Conservation (phyloP, 352 stramenopile species). For the Pseudoperonospora humuli region DNA sequence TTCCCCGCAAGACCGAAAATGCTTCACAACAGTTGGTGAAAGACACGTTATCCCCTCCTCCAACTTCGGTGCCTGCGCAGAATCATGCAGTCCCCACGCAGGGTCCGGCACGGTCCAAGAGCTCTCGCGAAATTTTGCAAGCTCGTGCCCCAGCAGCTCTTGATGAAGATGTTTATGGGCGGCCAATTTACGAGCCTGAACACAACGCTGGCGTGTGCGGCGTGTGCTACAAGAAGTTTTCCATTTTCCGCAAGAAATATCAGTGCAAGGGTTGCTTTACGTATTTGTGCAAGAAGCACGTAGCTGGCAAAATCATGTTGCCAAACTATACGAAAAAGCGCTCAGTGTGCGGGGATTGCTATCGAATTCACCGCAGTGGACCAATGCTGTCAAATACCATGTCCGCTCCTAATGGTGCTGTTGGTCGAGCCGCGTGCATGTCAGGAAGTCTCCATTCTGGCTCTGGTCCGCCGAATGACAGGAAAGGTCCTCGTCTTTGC, state of each 20-base stretch:
- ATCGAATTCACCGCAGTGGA: slow-evolving; percentile 50
- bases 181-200: slow-evolving; percentile 35
- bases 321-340: slow-evolving; percentile 57
- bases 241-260: slow-evolving; percentile 83
- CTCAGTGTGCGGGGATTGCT: slow-evolving; percentile 71
- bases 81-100: slow-evolving; percentile 1
- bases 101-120: slow-evolving; percentile 19
- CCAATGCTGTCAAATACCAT: slow-evolving; percentile 33
- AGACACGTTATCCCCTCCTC: slow-evolving; percentile 17
- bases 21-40: slow-evolving; percentile 10
- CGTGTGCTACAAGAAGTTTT: slow-evolving; percentile 84
- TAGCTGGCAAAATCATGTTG: slow-evolving; percentile 62
- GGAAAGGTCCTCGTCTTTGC: slow-evolving; percentile 19
- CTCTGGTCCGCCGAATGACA: slow-evolving; percentile 16
- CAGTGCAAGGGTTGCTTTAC: slow-evolving; percentile 77
- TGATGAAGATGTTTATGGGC: slow-evolving; percentile 23
- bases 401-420: slow-evolving; percentile 8
- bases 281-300: slow-evolving; percentile 73
- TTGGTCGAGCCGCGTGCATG: slow-evolving; percentile 12
- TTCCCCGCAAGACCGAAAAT: slow-evolving; percentile 12
- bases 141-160: slow-evolving; percentile 2
- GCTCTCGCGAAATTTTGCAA: slow-evolving; percentile 5
- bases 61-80: slow-evolving; percentile 9
- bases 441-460: slow-evolving; percentile 21
- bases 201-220: slow-evolving; percentile 59